Conservation (phyloP, 2,329 filamentous ascomycete species). For the Phialocephala sp. region DNA sequence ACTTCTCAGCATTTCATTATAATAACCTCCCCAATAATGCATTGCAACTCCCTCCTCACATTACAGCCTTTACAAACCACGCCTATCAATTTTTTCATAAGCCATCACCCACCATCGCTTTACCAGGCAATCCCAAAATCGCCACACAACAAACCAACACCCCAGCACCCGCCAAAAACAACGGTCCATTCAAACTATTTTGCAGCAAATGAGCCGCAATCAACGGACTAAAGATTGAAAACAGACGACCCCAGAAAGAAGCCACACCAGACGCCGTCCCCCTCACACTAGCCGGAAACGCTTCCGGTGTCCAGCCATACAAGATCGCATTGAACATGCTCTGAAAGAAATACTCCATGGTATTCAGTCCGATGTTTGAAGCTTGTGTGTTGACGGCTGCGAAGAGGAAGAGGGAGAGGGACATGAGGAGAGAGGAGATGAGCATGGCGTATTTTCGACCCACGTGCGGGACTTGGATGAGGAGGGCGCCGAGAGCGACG, state of each 20-base stretch:
- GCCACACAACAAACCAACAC: constrained; percentile 58
- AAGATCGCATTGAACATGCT: constrained; percentile 37
- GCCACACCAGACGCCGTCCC: constrained; percentile 60
- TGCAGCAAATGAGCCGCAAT: constrained; percentile 55
- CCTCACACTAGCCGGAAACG: constrained; percentile 52
- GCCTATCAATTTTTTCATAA: background rate
- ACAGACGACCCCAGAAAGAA: constrained; percentile 63
- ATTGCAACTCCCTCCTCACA: too few relatives aligned
- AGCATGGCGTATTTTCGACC: constrained; percentile 41
- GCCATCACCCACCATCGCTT: constrained; percentile 18
- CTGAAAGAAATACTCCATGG: constrained; percentile 44
- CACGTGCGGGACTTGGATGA: constrained; percentile 31
- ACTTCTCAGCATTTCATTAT: too few relatives aligned
- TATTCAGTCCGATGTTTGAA: constrained; percentile 39
- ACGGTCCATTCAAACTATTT: constrained; percentile 52
- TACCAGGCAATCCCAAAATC: constrained; percentile 52
- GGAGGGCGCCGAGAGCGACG: constrained; percentile 32
- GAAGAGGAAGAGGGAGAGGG: constrained; percentile 38
- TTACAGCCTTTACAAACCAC: too few relatives aligned
- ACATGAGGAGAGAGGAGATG: constrained; percentile 38
- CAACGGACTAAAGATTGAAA: constrained; percentile 62
- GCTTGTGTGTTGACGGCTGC: constrained; percentile 38
- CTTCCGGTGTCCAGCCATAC: constrained; percentile 35
- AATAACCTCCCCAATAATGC: too few relatives aligned
- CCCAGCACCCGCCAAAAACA: constrained; percentile 62